Conservation (phyloP, 176 grass and related monocot genomes). For the Aegilops tauschii region DNA sequence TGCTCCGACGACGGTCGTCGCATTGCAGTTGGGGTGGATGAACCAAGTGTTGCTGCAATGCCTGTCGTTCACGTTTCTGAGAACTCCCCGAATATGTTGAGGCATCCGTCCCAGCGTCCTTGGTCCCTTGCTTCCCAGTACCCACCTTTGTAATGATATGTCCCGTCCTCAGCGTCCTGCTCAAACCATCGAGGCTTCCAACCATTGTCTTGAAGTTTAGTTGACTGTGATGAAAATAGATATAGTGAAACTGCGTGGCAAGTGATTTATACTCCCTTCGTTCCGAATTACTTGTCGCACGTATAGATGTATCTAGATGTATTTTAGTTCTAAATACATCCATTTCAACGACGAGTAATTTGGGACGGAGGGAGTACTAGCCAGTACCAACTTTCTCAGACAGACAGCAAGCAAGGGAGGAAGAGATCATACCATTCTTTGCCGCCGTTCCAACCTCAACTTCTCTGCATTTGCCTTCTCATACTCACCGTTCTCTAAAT, state of each 20-base stretch:
- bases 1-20: neutral
- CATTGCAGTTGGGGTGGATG: neutral
- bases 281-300: no score
- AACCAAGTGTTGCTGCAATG: neutral
- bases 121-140: slow-evolving; percentile 79
- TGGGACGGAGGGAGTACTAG: no score
- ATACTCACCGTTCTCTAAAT: slow-evolving; percentile 90
- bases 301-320: no score
- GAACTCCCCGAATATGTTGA: slow-evolving; percentile 64
- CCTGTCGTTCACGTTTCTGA: slow-evolving; percentile 18
- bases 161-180: slow-evolving; percentile 21
- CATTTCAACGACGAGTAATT: no score
- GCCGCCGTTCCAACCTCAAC: slow-evolving; percentile 68
- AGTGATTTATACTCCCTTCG: neutral
- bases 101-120: slow-evolving; percentile 53
- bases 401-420: neutral
- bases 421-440: slow-evolving; percentile 64
- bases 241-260: neutral
- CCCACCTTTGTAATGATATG: slow-evolving; percentile 54
- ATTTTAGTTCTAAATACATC: no score
- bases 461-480: slow-evolving; percentile 89
- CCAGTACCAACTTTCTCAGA: neutral
- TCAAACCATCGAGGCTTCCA: slow-evolving; percentile 70
- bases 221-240: slow-evolving; percentile 37
- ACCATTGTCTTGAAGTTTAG: slow-evolving; percentile 66